Evolutionary conservation across 108 stramenopile genomes (phyloP), one percentile per base, ranked within the genome.

Genomic region (Pseudonitzschia multiseries): DNA sequence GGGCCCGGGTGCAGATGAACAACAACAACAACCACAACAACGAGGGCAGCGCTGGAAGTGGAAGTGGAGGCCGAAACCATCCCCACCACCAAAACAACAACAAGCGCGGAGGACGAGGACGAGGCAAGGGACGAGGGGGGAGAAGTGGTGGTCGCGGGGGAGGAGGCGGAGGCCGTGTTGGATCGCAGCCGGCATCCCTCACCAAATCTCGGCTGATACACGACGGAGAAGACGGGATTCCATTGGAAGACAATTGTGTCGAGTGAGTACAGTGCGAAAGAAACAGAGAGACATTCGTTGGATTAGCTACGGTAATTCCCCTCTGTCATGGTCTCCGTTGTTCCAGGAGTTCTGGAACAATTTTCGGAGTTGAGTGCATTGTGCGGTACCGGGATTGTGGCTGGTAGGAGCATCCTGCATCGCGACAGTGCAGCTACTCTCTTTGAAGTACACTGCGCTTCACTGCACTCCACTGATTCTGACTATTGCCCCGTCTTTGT

Each of bases 181-280:
- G 66, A 43, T 56, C 79, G 40, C 71, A 80, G 63, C 33, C 83
- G 48, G 48, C 61, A 26, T 56, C 27, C 27, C 33, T 40, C 31
- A 51, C 69, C 50, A 76, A 42, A 33, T 14, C 75, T 8, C 57
- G 68, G 29, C 36, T 76, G 26, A 60, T 72, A 66, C 24, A 59
- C 29, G 72, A 84, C 68, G 40, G 36, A 62, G 79, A 80, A 33
- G 91, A 93, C 73, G 91, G 91, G 43, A 80, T 93, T 65, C 89
- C 87, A 12, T 72, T 93, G 13, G 57, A 59, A 46, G 79, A 83
- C 51, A 85, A 86, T 52, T 85, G 83, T 40, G 86, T 93, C 40
- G 75, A 76, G 66, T 67, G 27, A 67, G 66, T 50, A n/a, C n/a
- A 40, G 46, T 18, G 12, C 33, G 29, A 40, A 13, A 41, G 57